Base-by-base conservation (phyloP, 768 basidiomycete species). In the Galerina sulciceps region DNA sequence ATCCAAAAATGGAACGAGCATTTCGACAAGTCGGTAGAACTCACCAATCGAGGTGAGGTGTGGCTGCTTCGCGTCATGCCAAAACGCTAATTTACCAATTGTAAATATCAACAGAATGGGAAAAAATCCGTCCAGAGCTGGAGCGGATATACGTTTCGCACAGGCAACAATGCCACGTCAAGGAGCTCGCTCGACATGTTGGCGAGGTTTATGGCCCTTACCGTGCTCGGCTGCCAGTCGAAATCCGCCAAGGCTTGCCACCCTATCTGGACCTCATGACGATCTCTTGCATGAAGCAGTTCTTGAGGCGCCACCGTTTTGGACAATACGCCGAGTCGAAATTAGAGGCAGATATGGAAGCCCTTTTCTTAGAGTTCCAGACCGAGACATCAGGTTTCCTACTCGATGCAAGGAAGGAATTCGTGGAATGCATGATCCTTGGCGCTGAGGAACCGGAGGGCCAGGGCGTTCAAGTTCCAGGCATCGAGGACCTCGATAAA, bases 231-330 rank as follows among this genome's bases (percentile, higher is more conserved):
- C 45, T 44, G 34, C 14, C 47, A 4, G 18, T 20, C 1, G 59
- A 50, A 36, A 46, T 34, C 4, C 46, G 53, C 14, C 31, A 53
- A 10, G 26, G 35, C 2, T 17, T 59, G 5, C 53, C 58, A 1
- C 38, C 53, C 13, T 59, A 38, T 26, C 31, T 42, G 26, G 58
- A 59, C 34, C 38, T 55, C 2, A 43, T 47, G 15, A 17, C n/a
- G 8, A 11, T 38, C 4, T 23, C 20, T 4, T 54, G 46, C 41
- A 23, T 59, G 38, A 35, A 13, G 13, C 11, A 35, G 5, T 59
- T 59, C 14, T 10, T 48, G 15, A 17, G 4, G 47, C n/a, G 31
- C n/a, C 36, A 48, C 34, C 26, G 26, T 31, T 8, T 8, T 5
- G 31, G 41, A 31, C 9, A 37, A 10, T 17, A 49, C 34, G 20